These are phyloP conservation scores for Sindora glabra DNA, from an alignment of 306 rosid genomes.

Conservation along the genomic window DNA sequence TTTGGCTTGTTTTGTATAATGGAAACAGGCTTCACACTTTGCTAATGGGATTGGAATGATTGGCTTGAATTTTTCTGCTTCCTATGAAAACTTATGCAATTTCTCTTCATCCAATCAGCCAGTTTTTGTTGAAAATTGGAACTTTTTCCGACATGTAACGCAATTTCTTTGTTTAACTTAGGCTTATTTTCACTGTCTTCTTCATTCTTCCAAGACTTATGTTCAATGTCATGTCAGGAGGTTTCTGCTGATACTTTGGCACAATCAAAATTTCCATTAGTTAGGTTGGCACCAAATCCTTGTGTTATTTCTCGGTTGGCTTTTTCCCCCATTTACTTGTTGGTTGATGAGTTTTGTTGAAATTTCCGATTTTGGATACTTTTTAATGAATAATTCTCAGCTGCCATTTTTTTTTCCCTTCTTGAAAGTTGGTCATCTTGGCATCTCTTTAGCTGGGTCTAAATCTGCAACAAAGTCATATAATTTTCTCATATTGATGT, in stretches of 20 bases:
- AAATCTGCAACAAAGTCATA: not conserved
- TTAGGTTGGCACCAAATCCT: too few relatives aligned
- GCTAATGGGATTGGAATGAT: slow-evolving; percentile 1
- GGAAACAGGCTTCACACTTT: too few relatives aligned
- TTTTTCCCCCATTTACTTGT: slow-evolving; percentile 1
- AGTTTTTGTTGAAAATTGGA: slow-evolving; percentile 2
- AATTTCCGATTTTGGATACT: slow-evolving; percentile 13
- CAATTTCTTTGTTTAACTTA: not conserved
- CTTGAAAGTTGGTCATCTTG: not conserved
- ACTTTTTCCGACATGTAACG: too few relatives aligned
- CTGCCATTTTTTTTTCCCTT: too few relatives aligned
- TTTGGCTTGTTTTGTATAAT: slow-evolving; percentile 7
- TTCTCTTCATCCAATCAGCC: slow-evolving; percentile 3
- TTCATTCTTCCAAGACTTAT: not conserved
- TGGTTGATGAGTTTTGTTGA: not conserved
- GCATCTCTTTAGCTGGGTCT: not conserved
- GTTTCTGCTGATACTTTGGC: not conserved
- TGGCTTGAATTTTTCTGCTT: not conserved
- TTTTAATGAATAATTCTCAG: not conserved
- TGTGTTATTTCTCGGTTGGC: too few relatives aligned
- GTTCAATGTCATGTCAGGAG: not conserved
- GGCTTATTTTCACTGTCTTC: not conserved
- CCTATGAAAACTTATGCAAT: not conserved
- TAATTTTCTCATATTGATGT: too few relatives aligned
- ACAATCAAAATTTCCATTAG: not conserved